Percentiles rank a stretch among this genome's conserved stretches.
These are phyloP conservation scores for Penicillium herquei DNA, from an alignment of 495 filamentous ascomycete genomes.

Conservation along the genomic window DNA sequence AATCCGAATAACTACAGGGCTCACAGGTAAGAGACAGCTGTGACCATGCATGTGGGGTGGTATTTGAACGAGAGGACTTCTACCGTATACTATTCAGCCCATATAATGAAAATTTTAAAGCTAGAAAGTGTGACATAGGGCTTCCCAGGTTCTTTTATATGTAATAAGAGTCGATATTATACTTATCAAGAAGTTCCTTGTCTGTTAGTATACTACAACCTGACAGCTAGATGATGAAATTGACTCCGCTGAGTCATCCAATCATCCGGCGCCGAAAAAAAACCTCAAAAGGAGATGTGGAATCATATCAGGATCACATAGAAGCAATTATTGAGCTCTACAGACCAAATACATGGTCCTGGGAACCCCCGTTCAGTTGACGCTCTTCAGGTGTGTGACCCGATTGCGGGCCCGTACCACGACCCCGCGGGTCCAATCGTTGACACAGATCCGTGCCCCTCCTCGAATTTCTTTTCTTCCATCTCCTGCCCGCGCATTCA, in stretches of 20 bases:
- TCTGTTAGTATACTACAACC: neutral
- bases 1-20: no score
- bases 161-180: no score
- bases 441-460: slow-evolving; percentile 34
- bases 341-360: slow-evolving; percentile 21
- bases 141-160: no score
- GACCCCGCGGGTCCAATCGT: slow-evolving; percentile 37
- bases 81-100: no score
- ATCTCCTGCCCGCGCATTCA: slow-evolving; percentile 32
- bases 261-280: slow-evolving; percentile 1
- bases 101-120: no score
- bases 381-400: slow-evolving; percentile 23
- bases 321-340: neutral
- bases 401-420: slow-evolving; percentile 35
- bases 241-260: slow-evolving; percentile 12
- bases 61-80: no score
- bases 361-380: slow-evolving; percentile 33
- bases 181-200: no score
- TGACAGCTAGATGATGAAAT: no score
- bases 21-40: no score
- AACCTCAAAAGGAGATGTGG: neutral
- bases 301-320: neutral
- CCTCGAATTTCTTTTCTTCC: slow-evolving; percentile 35
- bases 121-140: no score
- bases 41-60: no score